These are phyloP conservation scores for Aspergillus sp. DNA, from an alignment of 2,329 filamentous ascomycete genomes.

Conservation along the genomic window DNA sequence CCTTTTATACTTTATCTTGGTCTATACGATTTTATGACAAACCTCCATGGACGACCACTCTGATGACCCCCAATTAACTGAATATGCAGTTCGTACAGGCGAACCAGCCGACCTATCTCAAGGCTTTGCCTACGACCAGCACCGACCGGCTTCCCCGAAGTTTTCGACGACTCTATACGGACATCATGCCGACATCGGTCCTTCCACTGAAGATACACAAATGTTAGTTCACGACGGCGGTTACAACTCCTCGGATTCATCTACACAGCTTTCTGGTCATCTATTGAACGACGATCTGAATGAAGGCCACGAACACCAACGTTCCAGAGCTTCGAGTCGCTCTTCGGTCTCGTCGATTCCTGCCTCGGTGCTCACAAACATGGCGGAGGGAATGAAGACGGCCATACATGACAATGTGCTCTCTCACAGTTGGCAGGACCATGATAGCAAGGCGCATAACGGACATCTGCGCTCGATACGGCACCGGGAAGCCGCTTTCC, in stretches of 20 bases:
- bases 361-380: slow-evolving; percentile 40
- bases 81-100: neutral
- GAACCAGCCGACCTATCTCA: neutral
- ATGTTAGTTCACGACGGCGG: slow-evolving; percentile 29
- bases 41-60: neutral
- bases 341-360: slow-evolving; percentile 47
- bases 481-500: slow-evolving; percentile 42
- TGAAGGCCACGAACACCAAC: slow-evolving; percentile 25
- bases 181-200: slow-evolving; percentile 13
- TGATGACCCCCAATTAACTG: neutral
- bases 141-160: neutral
- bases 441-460: slow-evolving; percentile 11
- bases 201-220: slow-evolving; percentile 22
- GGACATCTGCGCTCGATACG: slow-evolving; percentile 27
- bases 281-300: slow-evolving; percentile 29
- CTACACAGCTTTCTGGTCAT: slow-evolving; percentile 33
- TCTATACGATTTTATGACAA: neutral
- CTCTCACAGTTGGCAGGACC: slow-evolving; percentile 22
- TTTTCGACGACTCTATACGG: neutral
- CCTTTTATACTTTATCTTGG: neutral
- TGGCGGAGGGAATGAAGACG: slow-evolving; percentile 29
- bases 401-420: slow-evolving; percentile 22
- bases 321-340: slow-evolving; percentile 39
- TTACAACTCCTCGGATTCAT: slow-evolving; percentile 40
- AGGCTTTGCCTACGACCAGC: neutral